Conservation (phyloP, 257 asterid species). For the Gardenia jasminoides region DNA sequence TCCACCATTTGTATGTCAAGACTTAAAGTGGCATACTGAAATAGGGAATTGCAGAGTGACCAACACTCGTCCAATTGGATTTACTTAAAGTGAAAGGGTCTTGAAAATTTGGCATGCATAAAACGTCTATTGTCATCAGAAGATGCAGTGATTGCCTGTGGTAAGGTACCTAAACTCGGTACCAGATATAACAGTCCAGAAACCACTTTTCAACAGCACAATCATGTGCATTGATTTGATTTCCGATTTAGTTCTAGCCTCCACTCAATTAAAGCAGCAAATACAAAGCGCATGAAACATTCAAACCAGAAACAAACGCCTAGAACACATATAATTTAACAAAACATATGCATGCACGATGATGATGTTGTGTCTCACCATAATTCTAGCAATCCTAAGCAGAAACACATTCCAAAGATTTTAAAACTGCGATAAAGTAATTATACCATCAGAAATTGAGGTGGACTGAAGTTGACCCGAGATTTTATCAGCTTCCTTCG, state of each 20-base stretch:
- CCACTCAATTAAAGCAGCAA: neutral
- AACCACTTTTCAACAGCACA: neutral
- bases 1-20: neutral
- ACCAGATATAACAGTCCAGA: neutral
- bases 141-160: no score
- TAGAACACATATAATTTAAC: neutral
- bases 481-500: conserved; percentile 62
- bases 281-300: neutral
- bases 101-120: neutral
- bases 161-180: neutral
- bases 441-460: conserved; percentile 63
- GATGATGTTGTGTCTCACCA: neutral
- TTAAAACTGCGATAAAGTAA: neutral
- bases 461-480: conserved; percentile 80
- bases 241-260: neutral
- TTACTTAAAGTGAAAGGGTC: neutral
- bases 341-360: neutral
- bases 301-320: neutral
- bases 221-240: neutral
- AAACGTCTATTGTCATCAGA: neutral
- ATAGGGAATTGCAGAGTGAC: neutral
- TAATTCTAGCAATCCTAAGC: neutral
- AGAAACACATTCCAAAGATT: neutral
- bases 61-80: neutral
- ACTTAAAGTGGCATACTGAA: neutral